These are phyloP conservation scores for Phallus indusiatus DNA, from an alignment of 768 basidiomycete genomes.

Conservation along the genomic window DNA sequence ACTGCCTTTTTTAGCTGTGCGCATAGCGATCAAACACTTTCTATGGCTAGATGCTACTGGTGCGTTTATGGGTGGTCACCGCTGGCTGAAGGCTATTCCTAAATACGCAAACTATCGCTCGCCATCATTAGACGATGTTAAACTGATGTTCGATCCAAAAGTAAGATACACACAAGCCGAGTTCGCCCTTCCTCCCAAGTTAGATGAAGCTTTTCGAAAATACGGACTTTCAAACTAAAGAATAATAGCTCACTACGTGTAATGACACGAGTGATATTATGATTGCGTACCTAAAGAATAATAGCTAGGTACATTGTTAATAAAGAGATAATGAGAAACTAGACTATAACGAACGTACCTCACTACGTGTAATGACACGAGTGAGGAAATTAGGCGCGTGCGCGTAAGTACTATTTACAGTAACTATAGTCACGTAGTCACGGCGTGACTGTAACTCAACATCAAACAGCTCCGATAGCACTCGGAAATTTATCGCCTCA, in stretches of 20 bases:
- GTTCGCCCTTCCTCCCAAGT: neutral
- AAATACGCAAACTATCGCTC: neutral
- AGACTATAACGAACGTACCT: too few species aligned
- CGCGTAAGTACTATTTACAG: too few species aligned
- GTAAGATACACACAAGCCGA: neutral
- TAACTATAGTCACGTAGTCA: too few species aligned
- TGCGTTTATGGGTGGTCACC: neutral
- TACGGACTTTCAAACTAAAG: neutral
- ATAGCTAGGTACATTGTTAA: too few species aligned
- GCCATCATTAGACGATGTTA: neutral
- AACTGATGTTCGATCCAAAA: constrained; percentile 1
- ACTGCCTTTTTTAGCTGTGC: neutral
- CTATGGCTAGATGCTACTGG: constrained; percentile 6
- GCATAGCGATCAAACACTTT: neutral
- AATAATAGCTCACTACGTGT: too few species aligned
- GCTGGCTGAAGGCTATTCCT: constrained; percentile 1
- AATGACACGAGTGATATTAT: too few species aligned
- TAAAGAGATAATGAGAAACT: too few species aligned
- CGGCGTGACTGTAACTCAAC: too few species aligned
- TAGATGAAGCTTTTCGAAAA: neutral
- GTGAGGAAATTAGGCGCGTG: too few species aligned
- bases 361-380: too few species aligned
- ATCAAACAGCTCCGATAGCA: neutral
- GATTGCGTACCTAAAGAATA: too few species aligned
- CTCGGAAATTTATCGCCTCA: neutral